phyloP scores from a whole-genome alignment of 1,284 basidiomycete genomes.

The Athelia psychrophila region DNA sequence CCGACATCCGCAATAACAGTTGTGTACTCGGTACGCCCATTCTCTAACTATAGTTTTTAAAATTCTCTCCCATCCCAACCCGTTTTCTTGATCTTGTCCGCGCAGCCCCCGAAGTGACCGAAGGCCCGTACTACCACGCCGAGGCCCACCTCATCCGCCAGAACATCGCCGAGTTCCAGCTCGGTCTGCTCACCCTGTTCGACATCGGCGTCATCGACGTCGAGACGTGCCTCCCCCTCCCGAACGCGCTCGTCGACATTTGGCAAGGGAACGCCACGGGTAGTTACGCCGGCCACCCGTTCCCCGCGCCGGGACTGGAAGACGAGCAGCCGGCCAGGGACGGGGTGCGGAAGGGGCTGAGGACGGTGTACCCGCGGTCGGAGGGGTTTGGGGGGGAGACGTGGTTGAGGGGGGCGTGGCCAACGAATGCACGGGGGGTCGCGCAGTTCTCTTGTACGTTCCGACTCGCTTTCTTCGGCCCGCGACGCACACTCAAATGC shows the following conservation, averaged over 20 bases:
- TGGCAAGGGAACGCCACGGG: slow-evolving; percentile 63
- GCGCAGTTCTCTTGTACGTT: slow-evolving; percentile 54
- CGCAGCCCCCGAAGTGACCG: slow-evolving; percentile 43
- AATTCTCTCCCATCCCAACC: neutral
- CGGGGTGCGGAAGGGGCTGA: slow-evolving; percentile 38
- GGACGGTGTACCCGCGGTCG: slow-evolving; percentile 39
- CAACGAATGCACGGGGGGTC: slow-evolving; percentile 65
- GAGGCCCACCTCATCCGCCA: slow-evolving; percentile 44
- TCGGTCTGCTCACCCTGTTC: slow-evolving; percentile 44
- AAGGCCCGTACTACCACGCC: slow-evolving; percentile 48
- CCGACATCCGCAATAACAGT: slow-evolving; percentile 46
- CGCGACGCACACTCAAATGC: too few species aligned
- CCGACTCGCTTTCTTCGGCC: neutral
- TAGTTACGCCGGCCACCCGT: slow-evolving; percentile 47
- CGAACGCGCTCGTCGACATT: slow-evolving; percentile 69
- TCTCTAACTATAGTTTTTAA: neutral
- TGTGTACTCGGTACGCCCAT: slow-evolving; percentile 34
- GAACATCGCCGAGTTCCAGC: slow-evolving; percentile 47
- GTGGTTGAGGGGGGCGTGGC: slow-evolving; percentile 66
- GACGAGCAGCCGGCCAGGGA: slow-evolving; percentile 42
- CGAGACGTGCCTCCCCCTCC: slow-evolving; percentile 66
- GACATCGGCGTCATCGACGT: slow-evolving; percentile 76
- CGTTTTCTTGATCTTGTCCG: too few species aligned
- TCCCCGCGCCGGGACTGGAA: slow-evolving; percentile 34
- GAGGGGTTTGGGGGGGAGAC: slow-evolving; percentile 32